A percentile compares a stretch with the other conserved stretches of the same genome.
These are phyloP conservation scores for Pichia sp. DNA, from an alignment of 1,139 yeast genomes.

Conservation along the genomic window DNA sequence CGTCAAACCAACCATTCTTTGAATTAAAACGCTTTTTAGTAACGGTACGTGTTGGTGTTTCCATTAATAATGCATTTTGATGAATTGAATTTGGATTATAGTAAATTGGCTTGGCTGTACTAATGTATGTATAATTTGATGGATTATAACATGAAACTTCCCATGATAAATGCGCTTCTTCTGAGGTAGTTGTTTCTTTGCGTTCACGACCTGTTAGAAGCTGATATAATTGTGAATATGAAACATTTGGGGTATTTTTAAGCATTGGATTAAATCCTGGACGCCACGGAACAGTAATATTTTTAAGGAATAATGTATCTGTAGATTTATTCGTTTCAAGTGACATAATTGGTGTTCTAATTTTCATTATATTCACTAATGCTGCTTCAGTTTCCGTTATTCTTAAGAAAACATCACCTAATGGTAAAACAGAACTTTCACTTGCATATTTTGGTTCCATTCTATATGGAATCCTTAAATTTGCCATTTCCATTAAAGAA, in stretches of 20 bases:
- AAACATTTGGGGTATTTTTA: constrained; percentile 48
- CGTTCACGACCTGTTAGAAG: constrained; percentile 59
- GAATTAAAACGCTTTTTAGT: constrained; percentile 1
- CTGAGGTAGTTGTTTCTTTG: constrained; percentile 31
- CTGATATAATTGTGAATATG: constrained; percentile 51
- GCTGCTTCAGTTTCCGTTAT: constrained; percentile 53
- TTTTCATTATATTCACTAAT: constrained; percentile 38
- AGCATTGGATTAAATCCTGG: constrained; percentile 88
- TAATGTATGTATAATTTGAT: constrained; percentile 30
- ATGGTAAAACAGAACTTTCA: constrained; percentile 47
- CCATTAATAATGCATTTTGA: constrained; percentile 23
- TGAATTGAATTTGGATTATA: constrained; percentile 29
- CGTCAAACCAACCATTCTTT: constrained; percentile 17
- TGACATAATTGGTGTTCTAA: constrained; percentile 30
- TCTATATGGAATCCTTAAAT: constrained; percentile 35
- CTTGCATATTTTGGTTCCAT: constrained; percentile 35
- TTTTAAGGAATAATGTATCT: constrained; percentile 55
- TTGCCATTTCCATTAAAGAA: constrained; percentile 43
- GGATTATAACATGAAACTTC: constrained; percentile 39
- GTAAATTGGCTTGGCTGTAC: constrained; percentile 25
- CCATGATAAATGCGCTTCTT: constrained; percentile 56
- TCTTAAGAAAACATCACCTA: constrained; percentile 71
- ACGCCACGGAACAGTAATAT: constrained; percentile 62
- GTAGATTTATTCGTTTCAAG: constrained; percentile 26
- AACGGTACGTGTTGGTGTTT: constrained; percentile 13